Percentiles rank a stretch among this genome's conserved stretches.
phyloP scores from a whole-genome alignment of 371 early-diverging fungal species.

The Apophysomyces elegans region DNA sequence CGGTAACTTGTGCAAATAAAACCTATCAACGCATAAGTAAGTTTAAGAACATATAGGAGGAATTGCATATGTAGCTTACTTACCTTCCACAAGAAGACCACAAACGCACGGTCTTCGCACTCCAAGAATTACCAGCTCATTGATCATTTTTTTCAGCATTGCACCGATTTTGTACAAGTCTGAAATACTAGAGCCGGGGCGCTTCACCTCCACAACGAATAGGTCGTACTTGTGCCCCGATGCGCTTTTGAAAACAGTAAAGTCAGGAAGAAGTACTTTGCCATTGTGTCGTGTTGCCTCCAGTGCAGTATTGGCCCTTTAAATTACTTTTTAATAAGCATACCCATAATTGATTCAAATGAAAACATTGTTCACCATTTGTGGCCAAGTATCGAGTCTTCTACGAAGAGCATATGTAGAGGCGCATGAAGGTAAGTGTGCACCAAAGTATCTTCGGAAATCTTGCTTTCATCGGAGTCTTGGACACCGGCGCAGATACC shows the following conservation, averaged over 20 bases:
- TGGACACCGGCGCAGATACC: background rate
- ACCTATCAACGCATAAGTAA: background rate
- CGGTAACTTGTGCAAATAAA: background rate
- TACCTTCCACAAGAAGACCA: background rate
- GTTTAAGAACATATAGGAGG: background rate
- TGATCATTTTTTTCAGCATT: conserved; percentile 1
- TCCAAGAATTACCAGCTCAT: background rate
- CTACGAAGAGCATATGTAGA: background rate
- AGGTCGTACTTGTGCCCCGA: background rate
- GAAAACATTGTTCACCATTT: background rate
- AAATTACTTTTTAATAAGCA: background rate
- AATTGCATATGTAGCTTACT: background rate
- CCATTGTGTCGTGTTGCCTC: background rate
- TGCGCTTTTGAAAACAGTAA: background rate
- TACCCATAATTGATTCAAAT: background rate
- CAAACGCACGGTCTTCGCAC: background rate
- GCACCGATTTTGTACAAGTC: background rate
- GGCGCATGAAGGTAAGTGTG: background rate
- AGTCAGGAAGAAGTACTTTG: background rate
- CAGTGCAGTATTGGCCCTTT: background rate
- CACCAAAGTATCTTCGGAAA: background rate
- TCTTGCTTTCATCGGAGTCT: background rate
- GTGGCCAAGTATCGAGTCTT: background rate
- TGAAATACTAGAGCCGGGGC: background rate
- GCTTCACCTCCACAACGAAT: background rate